A percentile compares a stretch with the other conserved stretches of the same genome.
Conservation (phyloP, 345 rosid genomes). For the Dipteronia sinensis region DNA sequence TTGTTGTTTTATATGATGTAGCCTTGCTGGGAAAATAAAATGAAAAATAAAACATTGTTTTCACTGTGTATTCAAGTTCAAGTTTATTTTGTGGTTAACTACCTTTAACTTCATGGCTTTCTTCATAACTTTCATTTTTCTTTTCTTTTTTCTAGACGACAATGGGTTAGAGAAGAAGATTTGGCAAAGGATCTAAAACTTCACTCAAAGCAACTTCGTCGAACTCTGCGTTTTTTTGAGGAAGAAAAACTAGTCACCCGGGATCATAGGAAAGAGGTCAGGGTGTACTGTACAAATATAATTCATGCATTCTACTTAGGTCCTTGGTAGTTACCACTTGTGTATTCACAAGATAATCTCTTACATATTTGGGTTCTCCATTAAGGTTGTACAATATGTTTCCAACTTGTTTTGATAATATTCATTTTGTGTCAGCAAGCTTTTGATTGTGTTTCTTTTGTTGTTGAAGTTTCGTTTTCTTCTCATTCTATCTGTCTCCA, state of each 20-base stretch:
- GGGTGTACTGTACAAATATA: slow-evolving; percentile 13
- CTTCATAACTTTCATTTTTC: neutral
- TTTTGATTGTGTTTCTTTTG: neutral
- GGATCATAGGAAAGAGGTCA: slow-evolving; percentile 84
- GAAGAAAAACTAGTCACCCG: slow-evolving; percentile 78
- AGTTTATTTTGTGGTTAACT: neutral
- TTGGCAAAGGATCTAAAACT: slow-evolving; percentile 83
- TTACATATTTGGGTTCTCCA: neutral
- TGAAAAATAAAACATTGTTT: neutral
- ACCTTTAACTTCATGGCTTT: slow-evolving; percentile 6
- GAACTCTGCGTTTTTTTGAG: slow-evolving; percentile 68
- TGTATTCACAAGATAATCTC: neutral
- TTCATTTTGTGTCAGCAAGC: neutral
- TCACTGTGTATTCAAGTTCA: slow-evolving; percentile 1
- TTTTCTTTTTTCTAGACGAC: slow-evolving; percentile 51
- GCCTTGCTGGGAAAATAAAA: neutral
- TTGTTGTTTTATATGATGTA: neutral
- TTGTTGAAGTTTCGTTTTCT: too few species aligned
- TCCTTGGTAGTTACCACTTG: neutral
- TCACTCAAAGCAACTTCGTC: slow-evolving; percentile 84
- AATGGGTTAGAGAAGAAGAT: slow-evolving; percentile 97
- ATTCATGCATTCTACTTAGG: neutral
- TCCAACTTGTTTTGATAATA: neutral
- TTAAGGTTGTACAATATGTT: neutral
- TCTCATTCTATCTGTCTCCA: neutral